Percentiles rank a stretch among this genome's conserved stretches.
Evolutionary conservation across 2,329 filamentous ascomycete genomes (phyloP).

Genomic region (Epichloe bromicola): DNA sequence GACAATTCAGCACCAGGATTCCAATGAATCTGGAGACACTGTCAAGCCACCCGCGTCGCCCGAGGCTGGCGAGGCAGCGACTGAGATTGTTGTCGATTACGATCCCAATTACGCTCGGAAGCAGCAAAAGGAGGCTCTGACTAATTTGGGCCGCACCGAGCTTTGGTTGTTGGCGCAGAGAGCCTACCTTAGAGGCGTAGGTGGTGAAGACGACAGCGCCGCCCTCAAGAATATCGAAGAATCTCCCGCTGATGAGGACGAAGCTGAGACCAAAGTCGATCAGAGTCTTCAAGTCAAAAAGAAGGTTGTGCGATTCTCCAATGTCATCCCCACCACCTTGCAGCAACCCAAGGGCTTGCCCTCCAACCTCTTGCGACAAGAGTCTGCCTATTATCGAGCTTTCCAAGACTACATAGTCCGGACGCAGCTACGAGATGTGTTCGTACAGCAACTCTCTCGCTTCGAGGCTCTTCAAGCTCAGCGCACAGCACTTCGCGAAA

Average conservation of each 20-base stretch:
- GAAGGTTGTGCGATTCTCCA: slow-evolving; percentile 67
- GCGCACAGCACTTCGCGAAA: slow-evolving; percentile 57
- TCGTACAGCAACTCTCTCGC: slow-evolving; percentile 71
- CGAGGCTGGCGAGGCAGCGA: slow-evolving; percentile 41
- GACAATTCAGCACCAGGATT: slow-evolving; percentile 18
- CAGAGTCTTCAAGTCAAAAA: slow-evolving; percentile 30
- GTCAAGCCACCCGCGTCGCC: slow-evolving; percentile 17
- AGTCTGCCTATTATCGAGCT: slow-evolving; percentile 77
- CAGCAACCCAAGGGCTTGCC: slow-evolving; percentile 37
- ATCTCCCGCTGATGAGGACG: slow-evolving; percentile 17
- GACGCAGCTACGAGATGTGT: slow-evolving; percentile 57
- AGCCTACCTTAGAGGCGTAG: slow-evolving; percentile 58
- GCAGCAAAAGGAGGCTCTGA: slow-evolving; percentile 54
- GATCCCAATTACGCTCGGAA: slow-evolving; percentile 64
- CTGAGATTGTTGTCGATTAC: slow-evolving; percentile 56
- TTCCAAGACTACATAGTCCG: slow-evolving; percentile 64
- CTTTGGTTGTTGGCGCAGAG: slow-evolving; percentile 77
- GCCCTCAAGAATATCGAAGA: slow-evolving; percentile 25
- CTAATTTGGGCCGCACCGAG: slow-evolving; percentile 74
- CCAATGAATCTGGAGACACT: slow-evolving; percentile 19
- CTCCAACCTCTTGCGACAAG: slow-evolving; percentile 40
- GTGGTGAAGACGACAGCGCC: slow-evolving; percentile 28
- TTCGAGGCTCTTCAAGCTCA: slow-evolving; percentile 82
- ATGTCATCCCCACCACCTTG: slow-evolving; percentile 31
- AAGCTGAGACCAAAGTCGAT: slow-evolving; percentile 14